Conservation (phyloP, 768 basidiomycete species). For the Serendipita vermifera region DNA sequence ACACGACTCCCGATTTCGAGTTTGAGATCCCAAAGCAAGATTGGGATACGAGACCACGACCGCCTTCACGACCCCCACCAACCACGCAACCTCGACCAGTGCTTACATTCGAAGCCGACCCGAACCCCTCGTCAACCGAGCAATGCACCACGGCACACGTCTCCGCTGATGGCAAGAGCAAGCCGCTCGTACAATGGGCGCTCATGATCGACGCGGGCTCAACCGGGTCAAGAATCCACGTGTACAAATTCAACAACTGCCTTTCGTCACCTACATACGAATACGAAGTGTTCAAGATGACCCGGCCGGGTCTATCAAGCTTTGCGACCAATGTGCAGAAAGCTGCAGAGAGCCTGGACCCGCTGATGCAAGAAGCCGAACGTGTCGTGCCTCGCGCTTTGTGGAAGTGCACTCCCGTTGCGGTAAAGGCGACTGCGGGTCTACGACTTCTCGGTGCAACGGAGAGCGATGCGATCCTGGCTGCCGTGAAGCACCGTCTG, state of each 20-base stretch:
- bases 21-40: background rate
- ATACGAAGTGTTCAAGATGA: conserved; percentile 84
- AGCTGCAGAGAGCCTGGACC: conserved; percentile 70
- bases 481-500: conserved; percentile 53
- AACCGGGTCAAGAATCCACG: conserved; percentile 91
- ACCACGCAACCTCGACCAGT: background rate
- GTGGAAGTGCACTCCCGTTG: conserved; percentile 66
- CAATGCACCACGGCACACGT: conserved; percentile 38
- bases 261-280: conserved; percentile 62
- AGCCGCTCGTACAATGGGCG: conserved; percentile 73
- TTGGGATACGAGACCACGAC: background rate
- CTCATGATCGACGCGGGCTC: conserved; percentile 98
- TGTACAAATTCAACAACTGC: conserved; percentile 98
- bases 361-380: conserved; percentile 67
- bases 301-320: conserved; percentile 62
- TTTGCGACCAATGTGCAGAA: conserved; percentile 45
- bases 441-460: conserved; percentile 53
- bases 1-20: background rate
- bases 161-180: conserved; percentile 32
- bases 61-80: background rate
- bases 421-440: conserved; percentile 89
- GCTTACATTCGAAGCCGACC: conserved; percentile 55
- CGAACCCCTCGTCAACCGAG: conserved; percentile 57
- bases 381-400: conserved; percentile 57
- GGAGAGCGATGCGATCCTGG: conserved; percentile 58